Base-by-base conservation (phyloP, 164 flowering plant genomes). In the Annona squamosa region DNA sequence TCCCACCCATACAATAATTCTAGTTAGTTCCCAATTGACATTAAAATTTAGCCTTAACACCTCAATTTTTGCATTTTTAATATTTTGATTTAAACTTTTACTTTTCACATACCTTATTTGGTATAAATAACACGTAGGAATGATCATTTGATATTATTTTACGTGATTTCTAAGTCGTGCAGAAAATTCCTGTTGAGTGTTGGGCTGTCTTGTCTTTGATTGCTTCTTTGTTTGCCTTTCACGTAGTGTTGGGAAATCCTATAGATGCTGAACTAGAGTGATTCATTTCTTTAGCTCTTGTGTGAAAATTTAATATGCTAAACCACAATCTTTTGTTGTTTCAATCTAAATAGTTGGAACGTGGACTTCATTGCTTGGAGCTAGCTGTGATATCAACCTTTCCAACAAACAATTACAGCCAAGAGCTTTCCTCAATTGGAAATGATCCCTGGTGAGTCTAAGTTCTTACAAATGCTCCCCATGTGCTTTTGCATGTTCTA, bases 291-390 rank as follows among this genome's bases (percentile, higher is more conserved):
- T 46, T 62, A n/a, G 17, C 46, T 67, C 17, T 16, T 37, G 12
- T 70, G 48, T 26, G 17, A 43, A 6, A 57, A 9, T 52, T 4
- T 69, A 18, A 47, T 37, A 63, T 47, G 12, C 67, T 46, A 26
- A 61, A n/a, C 46, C 56, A 52, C 1, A 2, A 26, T 19, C 48
- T 5, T 68, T 48, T 16, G 16, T 62, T 52, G 59, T 63, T 52
- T 41, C 67, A 16, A 16, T 75, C 46, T 64, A 56, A 75, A 64
- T 87, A 93, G 98, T 73, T 93, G 78, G 96, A 93, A 74, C 85
- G 92, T 47, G 96, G 98, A 42, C 78, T 86, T 44, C 94, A 89
- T 81, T 97, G 96, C 59, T 77, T 90, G 64, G 97, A 93, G 74
- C 91, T 90, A 67, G 81, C 78, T 48, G 83, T 81, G 43, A 78